Base-by-base conservation (phyloP, 768 basidiomycete genomes). In the Rhodotorula diobovata region DNA sequence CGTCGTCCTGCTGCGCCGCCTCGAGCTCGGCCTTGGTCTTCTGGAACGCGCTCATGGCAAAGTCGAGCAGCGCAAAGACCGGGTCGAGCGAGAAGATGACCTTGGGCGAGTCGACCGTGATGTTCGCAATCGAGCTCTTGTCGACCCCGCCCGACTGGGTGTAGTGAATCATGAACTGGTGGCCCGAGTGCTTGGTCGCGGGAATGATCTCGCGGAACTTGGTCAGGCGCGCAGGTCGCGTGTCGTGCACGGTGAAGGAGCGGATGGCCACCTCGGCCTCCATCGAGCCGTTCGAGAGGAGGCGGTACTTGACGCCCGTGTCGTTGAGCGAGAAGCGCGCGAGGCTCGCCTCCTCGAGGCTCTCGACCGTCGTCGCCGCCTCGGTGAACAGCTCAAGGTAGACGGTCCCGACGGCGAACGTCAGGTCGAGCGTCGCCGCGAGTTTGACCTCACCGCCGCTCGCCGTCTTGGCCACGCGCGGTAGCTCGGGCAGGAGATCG, bases 191-290 rank as follows among this genome's bases (percentile, higher is more conserved):
- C 67, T 88, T 86, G 23, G 91, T 89, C 11, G 93, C 88, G 21
- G 96, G 95, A 71, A 99, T 90, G 67, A 99, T 93, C 80, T 98
- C 94, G 53, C 93, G 86, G 83, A 93, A 97, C 76, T 86, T 88
- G 35, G 91, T 90, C 58, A 83, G 83, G 14, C 91, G 91, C 1
- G 70, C 51, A 0, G 90, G 86, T 63, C 89, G 85, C 4, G 88
- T 97, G 79, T 95, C 94, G 80, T 85, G 87, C 84, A 97, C 89
- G 1, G 92, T 92, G 78, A 98, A 89, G 1, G 95, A 94, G 76
- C 88, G 87, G n/a, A 97, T 81, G 37, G 93, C 84, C 59, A 97
- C 82, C 80, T 96, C 93, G 5, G 89, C 88, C 79, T 96, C 92
- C 70, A 86, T 84, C n/a, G 91, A 86, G 30, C 90, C 89, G 79